phyloP scores from a whole-genome alignment of 2,329 filamentous ascomycete genomes.

The Ascochyta viciae-villosae region DNA sequence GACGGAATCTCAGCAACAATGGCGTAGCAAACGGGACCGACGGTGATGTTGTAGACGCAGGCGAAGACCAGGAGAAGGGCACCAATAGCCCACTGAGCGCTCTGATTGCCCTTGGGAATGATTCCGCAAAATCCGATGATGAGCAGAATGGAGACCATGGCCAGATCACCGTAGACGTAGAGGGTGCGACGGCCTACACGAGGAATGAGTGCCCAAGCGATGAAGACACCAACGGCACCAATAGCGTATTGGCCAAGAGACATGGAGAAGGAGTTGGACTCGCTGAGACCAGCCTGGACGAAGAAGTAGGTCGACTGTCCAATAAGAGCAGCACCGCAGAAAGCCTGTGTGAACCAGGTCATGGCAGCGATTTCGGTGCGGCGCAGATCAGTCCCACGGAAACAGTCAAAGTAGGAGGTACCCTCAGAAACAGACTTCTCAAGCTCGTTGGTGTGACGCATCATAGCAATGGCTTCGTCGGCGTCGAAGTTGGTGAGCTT shows the following conservation, averaged over 20 bases:
- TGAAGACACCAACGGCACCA: constrained; percentile 70
- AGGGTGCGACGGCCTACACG: constrained; percentile 77
- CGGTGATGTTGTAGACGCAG: constrained; percentile 81
- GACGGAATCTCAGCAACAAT: constrained; percentile 85
- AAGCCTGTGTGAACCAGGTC: constrained; percentile 57
- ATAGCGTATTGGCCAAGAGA: constrained; percentile 64
- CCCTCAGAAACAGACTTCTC: constrained; percentile 73
- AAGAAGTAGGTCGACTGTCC: constrained; percentile 57
- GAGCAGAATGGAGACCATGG: constrained; percentile 69
- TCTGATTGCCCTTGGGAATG: constrained; percentile 46
- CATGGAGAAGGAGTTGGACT: constrained; percentile 53
- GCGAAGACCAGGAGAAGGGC: constrained; percentile 52
- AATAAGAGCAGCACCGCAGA: constrained; percentile 44
- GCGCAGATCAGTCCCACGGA: constrained; percentile 79
- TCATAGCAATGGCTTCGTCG: constrained; percentile 77
- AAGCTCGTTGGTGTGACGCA: constrained; percentile 84
- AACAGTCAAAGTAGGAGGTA: constrained; percentile 81
- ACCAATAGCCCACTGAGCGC: constrained; percentile 54
- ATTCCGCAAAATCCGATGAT: constrained; percentile 83
- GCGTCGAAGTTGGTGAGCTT: constrained; percentile 52
- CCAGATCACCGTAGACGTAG: constrained; percentile 72
- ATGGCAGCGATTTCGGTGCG: constrained; percentile 74
- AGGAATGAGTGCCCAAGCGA: constrained; percentile 80
- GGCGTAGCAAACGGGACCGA: constrained; percentile 89
- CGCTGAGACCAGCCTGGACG: constrained; percentile 55